Conservation (phyloP, 768 basidiomycete genomes). For the Imleria badia region DNA sequence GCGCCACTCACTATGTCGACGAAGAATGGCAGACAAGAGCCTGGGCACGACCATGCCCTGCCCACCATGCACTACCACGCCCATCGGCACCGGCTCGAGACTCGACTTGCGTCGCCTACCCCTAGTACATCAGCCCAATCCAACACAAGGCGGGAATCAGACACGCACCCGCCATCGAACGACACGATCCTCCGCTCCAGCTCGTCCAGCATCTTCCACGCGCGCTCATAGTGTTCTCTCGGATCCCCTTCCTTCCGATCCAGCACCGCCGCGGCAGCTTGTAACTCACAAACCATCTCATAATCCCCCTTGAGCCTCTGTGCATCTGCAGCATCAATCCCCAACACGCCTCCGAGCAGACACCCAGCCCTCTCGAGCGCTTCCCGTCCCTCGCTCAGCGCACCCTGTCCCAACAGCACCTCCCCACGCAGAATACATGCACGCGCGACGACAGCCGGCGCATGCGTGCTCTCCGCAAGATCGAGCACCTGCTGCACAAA, state of each 20-base stretch:
- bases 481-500: conserved; percentile 78
- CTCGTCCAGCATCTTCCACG: conserved; percentile 58
- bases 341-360: conserved; percentile 46
- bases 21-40: conserved; percentile 58
- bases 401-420: conserved; percentile 63
- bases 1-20: conserved; percentile 60
- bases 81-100: conserved; percentile 30
- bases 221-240: conserved; percentile 52
- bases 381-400: conserved; percentile 54
- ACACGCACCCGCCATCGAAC: conserved; percentile 52
- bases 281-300: conserved; percentile 27
- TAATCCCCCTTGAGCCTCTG: conserved; percentile 57
- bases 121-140: not conserved
- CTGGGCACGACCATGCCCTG: conserved; percentile 59
- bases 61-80: conserved; percentile 22
- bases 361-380: conserved; percentile 51
- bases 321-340: conserved; percentile 59
- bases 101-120: conserved; percentile 46
- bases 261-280: conserved; percentile 34
- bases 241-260: conserved; percentile 40
- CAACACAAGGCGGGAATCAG: no score
- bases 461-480: conserved; percentile 66
- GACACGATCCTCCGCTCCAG: conserved; percentile 54
- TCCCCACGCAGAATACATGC: conserved; percentile 70
- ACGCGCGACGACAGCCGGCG: conserved; percentile 61